Conservation (phyloP, 2,329 filamentous ascomycete species). For the Whalleya microplaca region DNA sequence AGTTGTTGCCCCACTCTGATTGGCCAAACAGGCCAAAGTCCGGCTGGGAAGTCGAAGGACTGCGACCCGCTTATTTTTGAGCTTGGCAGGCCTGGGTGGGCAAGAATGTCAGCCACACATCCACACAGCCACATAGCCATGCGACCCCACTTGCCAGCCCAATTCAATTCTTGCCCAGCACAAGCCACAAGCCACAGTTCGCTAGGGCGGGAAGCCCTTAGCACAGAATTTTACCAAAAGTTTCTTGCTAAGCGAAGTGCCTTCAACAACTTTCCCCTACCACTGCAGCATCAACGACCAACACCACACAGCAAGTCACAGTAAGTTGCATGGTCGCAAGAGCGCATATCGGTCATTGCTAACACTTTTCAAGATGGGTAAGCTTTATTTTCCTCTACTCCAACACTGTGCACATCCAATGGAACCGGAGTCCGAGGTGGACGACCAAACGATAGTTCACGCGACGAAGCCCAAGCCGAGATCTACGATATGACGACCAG, state of each 20-base stretch:
- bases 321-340: constrained; percentile 44
- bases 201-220: constrained; percentile 40
- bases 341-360: constrained; percentile 15
- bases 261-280: constrained; percentile 33
- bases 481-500: not conserved
- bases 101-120: not conserved
- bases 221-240: constrained; percentile 37
- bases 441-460: constrained; percentile 11
- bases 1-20: constrained; percentile 18
- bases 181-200: constrained; percentile 5
- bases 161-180: not conserved
- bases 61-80: too few relatives aligned
- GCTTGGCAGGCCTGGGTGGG: too few relatives aligned
- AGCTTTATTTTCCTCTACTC: constrained; percentile 26
- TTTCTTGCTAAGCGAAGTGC: constrained; percentile 34
- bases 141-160: not conserved
- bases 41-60: too few relatives aligned
- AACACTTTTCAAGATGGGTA: constrained; percentile 37
- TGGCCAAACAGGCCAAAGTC: constrained; percentile 20
- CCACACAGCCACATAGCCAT: constrained; percentile 21
- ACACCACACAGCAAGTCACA: constrained; percentile 49
- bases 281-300: constrained; percentile 43
- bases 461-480: constrained; percentile 27
- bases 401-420: constrained; percentile 24
- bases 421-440: constrained; percentile 7